Base-by-base conservation (phyloP, 768 basidiomycete genomes). In the Gymnopilus dilepis region DNA sequence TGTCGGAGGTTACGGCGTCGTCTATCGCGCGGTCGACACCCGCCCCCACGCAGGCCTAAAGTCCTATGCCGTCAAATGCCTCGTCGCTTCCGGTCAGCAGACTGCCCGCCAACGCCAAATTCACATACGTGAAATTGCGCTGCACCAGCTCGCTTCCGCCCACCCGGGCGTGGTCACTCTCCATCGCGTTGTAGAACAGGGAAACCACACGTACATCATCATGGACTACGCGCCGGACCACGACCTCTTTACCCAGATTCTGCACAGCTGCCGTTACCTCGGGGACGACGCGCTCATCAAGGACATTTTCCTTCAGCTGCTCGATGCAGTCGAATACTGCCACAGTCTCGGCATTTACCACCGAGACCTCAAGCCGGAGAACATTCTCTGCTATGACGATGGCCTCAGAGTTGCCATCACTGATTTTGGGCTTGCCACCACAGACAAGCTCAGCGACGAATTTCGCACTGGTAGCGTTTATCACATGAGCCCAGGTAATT, bases 331-430 rank as follows among this genome's bases (percentile, higher is more conserved):
- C 70, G 91, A 95, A 70, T 94, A 96, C 76, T 95, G 94, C 76
- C 97, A 99, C 76, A 85, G 86, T 41, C 84, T 94, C 56, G 94
- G 94, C 64, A 96, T 99, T 71, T 97, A 94, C 80, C 97, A 99
- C 75, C 92, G 97, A 59, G 97, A 99, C 74, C 81, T 99, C 71
- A 99, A 99, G 81, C 97, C 97, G 15, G 97, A 99, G 80, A 97
- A 94, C 74, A 89, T 97, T 64, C 82, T 98, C 61, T 96, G 94
- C 78, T 91, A 89, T 80, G 83, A 90, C 74, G 80, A 86, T 70
- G 95, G 95, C 63, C 82, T 87, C 64, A 84, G 87, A 63, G 86
- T 98, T 65, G 89, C 93, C 65, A 86, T 99, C 72, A 96, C 95
- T 45, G 97, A 99, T 78, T 99, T 99, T 73, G 97, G 97, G 51